Conservation (phyloP, 257 asterid genomes). For the Plectranthus barbatus region DNA sequence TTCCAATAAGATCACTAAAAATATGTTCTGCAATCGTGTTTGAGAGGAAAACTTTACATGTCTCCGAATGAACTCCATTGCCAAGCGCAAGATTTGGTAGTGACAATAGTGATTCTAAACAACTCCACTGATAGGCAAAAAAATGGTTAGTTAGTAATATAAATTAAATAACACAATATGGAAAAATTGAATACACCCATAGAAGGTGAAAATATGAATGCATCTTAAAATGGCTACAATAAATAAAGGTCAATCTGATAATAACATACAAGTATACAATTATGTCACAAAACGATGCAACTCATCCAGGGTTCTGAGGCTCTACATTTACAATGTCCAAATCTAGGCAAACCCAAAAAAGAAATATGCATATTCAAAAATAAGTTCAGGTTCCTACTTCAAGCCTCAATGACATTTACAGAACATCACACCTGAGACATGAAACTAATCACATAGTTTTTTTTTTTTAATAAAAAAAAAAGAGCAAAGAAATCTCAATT, state of each 20-base stretch:
- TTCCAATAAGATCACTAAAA: slow-evolving; percentile 67
- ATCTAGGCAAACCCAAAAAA: neutral
- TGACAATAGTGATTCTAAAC: slow-evolving; percentile 63
- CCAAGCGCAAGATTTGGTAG: slow-evolving; percentile 41
- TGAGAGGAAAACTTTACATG: slow-evolving; percentile 38
- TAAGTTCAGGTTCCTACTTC: neutral
- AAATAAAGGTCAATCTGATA: neutral
- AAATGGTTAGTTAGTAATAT: slow-evolving; percentile 9
- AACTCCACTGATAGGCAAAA: slow-evolving; percentile 59
- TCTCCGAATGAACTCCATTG: slow-evolving; percentile 31
- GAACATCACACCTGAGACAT: neutral
- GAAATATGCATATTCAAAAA: neutral
- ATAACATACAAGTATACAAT: neutral
- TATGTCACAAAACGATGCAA: neutral
- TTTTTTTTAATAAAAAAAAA: neutral
- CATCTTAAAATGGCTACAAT: slow-evolving; percentile 1
- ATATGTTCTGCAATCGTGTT: slow-evolving; percentile 32
- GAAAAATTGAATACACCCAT: neutral
- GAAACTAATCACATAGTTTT: neutral
- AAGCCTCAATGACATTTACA: slow-evolving; percentile 1
- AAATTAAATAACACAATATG: slow-evolving; percentile 2
- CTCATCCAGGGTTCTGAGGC: neutral
- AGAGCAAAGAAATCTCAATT: neutral
- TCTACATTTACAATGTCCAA: neutral
- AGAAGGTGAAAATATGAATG: slow-evolving; percentile 6